Evolutionary conservation across 139 green algal genomes (phyloP).

Genomic region (Axilococcus clingmanii): DNA sequence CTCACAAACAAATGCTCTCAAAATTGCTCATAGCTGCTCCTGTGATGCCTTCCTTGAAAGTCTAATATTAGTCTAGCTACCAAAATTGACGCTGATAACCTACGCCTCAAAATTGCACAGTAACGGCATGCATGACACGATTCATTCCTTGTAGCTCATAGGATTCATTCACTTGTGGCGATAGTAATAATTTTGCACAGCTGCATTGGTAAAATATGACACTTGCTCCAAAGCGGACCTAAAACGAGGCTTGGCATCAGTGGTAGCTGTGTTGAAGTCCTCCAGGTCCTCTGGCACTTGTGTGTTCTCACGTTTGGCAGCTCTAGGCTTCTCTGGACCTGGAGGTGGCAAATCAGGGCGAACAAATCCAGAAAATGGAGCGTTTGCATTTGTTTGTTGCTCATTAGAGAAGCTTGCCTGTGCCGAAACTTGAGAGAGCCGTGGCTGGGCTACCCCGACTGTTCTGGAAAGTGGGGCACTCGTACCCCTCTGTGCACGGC

Average conservation of each 20-base stretch:
- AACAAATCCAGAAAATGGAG: constrained; percentile 1
- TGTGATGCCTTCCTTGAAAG: no score
- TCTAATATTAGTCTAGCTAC: no score
- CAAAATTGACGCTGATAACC: no score
- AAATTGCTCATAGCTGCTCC: no score
- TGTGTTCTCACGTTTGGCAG: background rate
- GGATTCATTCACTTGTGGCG: no score
- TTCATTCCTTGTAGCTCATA: no score
- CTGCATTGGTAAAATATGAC: constrained; percentile 3
- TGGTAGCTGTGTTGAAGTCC: background rate
- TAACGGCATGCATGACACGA: no score
- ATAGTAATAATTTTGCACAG: no score
- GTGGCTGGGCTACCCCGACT: background rate
- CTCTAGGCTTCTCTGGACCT: background rate
- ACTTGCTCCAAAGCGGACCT: constrained; percentile 16
- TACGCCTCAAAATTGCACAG: no score
- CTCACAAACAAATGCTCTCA: no score
- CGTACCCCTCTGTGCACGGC: no score
- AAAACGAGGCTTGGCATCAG: constrained; percentile 3
- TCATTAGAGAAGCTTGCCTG: background rate
- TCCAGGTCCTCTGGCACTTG: background rate
- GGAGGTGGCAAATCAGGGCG: background rate
- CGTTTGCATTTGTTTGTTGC: background rate
- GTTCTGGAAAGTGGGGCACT: no score
- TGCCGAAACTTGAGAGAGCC: background rate